Evolutionary conservation across 371 early-diverging fungal species (phyloP), one percentile per base, ranked within the genome.

Genomic region (Mucor racemosus): DNA sequence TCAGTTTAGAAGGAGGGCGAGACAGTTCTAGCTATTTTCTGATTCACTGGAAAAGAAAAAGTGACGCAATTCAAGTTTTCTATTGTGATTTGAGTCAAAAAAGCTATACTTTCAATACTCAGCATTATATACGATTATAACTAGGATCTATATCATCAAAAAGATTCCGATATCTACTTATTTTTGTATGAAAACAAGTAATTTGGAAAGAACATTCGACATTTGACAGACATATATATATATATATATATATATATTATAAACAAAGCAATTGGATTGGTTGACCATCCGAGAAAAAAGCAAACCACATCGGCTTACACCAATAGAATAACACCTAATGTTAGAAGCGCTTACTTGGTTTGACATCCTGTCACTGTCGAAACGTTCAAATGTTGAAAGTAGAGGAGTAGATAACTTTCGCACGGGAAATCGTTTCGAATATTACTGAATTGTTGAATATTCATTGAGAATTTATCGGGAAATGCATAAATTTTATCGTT

Each of bases 1-100:
- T 62, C 62, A 62, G 19, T 34, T 36, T 62, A 55, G 35, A 14
- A 4, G 55, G 55, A 55, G 44, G 53, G 35, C 55, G 55, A 55
- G 55, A 55, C 55, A 55, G 50, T 50, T 26, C 50, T 50, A 50
- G 50, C 50, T 50, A 21, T 26, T 21, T 50, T 50, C 50, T 50
- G 50, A 50, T 21, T 50, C 50, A 50, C 50, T 26, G 50, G 26
- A 50, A 26, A 50, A 50, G 50, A 26, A 50, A 50, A 50, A 26
- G 26, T 50, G 50, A 50, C 50, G 50, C 50, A 50, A 48, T 50
- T 50, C 50, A 7, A 50, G 50, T 26, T 50, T 50, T 50, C 50
- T 5, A 26, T 50, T 26, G 26, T 50, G 13, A 50, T 50, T 50
- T 15, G 42, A 38, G 38, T 38, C 11, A 11, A 9, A 38, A 38